Conservation (phyloP, 169 alveolate species). For the Plasmodium sp. region DNA sequence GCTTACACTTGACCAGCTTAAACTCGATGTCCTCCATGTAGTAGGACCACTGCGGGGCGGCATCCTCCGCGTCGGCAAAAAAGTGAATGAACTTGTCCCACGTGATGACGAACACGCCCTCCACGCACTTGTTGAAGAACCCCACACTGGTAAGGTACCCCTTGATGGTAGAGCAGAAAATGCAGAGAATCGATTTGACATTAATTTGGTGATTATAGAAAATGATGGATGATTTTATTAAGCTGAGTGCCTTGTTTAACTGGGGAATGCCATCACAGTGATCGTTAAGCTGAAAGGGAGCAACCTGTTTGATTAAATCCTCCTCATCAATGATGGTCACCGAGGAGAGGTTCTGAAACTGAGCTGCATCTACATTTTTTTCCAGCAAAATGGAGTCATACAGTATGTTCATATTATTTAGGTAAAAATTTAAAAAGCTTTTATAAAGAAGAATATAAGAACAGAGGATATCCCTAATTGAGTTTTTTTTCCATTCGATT, state of each 20-base stretch:
- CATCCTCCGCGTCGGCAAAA: slow-evolving; percentile 37
- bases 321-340: slow-evolving; percentile 28
- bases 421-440: slow-evolving; percentile 42
- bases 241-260: slow-evolving; percentile 49
- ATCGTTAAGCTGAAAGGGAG: slow-evolving; percentile 24
- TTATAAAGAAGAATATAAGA: slow-evolving; percentile 68
- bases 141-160: slow-evolving; percentile 73
- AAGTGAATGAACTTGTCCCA: slow-evolving; percentile 72
- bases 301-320: slow-evolving; percentile 19
- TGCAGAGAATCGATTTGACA: slow-evolving; percentile 49
- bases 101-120: slow-evolving; percentile 54
- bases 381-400: slow-evolving; percentile 64
- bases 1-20: slow-evolving; percentile 10
- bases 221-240: slow-evolving; percentile 18
- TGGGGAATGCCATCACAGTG: slow-evolving; percentile 15
- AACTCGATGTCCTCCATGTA: slow-evolving; percentile 54
- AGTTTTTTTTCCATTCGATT: slow-evolving; percentile 64
- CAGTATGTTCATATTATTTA: slow-evolving; percentile 65
- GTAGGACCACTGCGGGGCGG: slow-evolving; percentile 70
- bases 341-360: slow-evolving; percentile 37
- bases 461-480: slow-evolving; percentile 43
- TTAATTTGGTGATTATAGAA: slow-evolving; percentile 43
- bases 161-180: slow-evolving; percentile 38
- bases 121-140: slow-evolving; percentile 44
- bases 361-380: slow-evolving; percentile 35